These are phyloP conservation scores for Chaetomium olivaceum DNA, from an alignment of 2,329 filamentous ascomycete genomes.

Conservation along the genomic window DNA sequence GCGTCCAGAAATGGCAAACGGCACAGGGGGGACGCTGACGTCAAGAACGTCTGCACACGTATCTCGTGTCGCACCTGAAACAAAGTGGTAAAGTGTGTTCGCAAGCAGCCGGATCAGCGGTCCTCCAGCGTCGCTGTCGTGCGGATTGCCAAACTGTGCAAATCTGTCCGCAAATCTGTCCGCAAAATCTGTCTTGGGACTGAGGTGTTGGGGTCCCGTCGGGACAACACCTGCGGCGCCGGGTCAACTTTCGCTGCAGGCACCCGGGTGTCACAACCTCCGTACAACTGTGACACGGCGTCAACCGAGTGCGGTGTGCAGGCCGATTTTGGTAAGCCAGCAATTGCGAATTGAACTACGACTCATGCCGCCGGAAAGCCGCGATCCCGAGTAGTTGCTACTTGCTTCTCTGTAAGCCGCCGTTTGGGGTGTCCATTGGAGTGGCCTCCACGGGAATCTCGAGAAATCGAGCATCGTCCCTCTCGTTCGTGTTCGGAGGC, in stretches of 20 bases:
- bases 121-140: not conserved
- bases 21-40: conserved; percentile 24
- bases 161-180: not conserved
- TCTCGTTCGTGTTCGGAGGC: conserved; percentile 5
- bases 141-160: not conserved
- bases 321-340: not conserved
- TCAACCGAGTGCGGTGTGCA: not conserved
- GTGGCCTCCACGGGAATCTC: not conserved
- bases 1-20: conserved; percentile 22
- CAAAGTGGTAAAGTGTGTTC: not conserved
- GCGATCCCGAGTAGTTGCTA: not conserved
- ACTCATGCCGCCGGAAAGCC: not conserved
- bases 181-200: no score
- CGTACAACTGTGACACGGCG: conserved; percentile 9
- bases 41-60: conserved; percentile 10
- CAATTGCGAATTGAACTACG: not conserved
- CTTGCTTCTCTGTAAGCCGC: not conserved
- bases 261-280: conserved; percentile 20
- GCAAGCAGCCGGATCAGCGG: not conserved
- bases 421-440: not conserved
- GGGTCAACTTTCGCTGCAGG: conserved; percentile 19
- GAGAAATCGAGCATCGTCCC: not conserved
- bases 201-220: conserved; percentile 15
- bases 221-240: conserved; percentile 10
- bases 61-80: not conserved